Conservation (phyloP, 768 basidiomycete species). For the Cyclocybe aegerita region DNA sequence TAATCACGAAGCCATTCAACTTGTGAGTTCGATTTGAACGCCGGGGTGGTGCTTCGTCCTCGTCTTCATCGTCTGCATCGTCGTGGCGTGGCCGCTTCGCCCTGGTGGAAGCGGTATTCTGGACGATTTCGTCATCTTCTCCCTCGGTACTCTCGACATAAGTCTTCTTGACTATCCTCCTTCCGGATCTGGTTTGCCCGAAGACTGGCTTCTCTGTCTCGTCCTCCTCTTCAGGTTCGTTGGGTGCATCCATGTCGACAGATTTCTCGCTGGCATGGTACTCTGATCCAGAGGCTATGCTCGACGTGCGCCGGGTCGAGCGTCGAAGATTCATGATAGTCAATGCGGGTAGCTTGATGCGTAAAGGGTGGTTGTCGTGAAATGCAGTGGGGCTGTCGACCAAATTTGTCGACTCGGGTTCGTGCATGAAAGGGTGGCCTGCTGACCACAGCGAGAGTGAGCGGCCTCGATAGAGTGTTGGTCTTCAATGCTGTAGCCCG, state of each 20-base stretch:
- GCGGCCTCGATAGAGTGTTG: not conserved
- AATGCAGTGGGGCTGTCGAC: conserved; percentile 9
- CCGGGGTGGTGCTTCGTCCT: conserved; percentile 22
- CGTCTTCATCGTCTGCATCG: conserved; percentile 25
- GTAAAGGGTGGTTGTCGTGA: conserved; percentile 11
- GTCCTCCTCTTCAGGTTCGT: conserved; percentile 29
- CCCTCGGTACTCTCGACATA: conserved; percentile 50
- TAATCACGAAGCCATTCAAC: conserved; percentile 27
- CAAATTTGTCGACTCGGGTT: conserved; percentile 22
- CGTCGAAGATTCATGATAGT: conserved; percentile 30
- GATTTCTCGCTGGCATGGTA: conserved; percentile 50
- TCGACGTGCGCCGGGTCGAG: conserved; percentile 31
- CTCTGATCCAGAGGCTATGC: conserved; percentile 45
- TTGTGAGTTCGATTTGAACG: conserved; percentile 10
- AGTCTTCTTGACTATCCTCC: conserved; percentile 33
- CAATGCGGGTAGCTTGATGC: conserved; percentile 29
- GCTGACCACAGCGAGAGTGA: conserved; percentile 12
- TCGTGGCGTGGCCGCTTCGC: conserved; percentile 40
- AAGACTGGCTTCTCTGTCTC: conserved; percentile 28
- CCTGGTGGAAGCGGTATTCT: conserved; percentile 42
- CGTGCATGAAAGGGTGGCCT: conserved; percentile 21
- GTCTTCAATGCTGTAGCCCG: conserved; percentile 1
- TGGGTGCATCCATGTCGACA: conserved; percentile 27
- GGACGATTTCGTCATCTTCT: conserved; percentile 28
- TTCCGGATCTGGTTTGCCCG: conserved; percentile 34